Conservation (phyloP, 257 asterid genomes). For the Jacaranda copaia region DNA sequence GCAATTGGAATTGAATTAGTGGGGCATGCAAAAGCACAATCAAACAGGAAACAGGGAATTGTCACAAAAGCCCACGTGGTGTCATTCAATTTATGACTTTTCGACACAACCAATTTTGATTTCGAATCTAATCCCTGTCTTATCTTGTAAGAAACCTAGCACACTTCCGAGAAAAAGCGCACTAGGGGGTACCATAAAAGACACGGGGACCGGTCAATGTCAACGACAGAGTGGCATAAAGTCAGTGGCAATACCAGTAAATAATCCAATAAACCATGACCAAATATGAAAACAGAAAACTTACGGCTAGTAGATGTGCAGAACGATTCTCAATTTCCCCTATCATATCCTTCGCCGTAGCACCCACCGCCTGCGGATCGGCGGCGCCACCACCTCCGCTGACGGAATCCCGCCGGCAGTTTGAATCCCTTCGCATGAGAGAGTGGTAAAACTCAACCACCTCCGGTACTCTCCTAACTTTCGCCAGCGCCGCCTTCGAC, state of each 20-base stretch:
- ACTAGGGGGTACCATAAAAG: constrained; percentile 34
- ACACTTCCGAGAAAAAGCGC: constrained; percentile 46
- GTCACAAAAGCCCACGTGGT: constrained; percentile 46
- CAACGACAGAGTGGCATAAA: constrained; percentile 37
- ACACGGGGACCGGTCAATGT: constrained; percentile 44
- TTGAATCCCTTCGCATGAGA: constrained; percentile 75
- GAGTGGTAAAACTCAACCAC: constrained; percentile 89
- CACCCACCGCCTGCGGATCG: constrained; percentile 51
- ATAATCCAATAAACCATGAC: constrained; percentile 40
- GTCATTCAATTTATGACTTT: constrained; percentile 36
- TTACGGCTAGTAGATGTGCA: constrained; percentile 73
- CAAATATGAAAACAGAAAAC: constrained; percentile 31
- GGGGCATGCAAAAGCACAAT: constrained; percentile 20
- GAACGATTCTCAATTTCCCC: constrained; percentile 99
- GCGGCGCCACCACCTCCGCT: constrained; percentile 42
- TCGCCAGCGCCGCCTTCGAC: constrained; percentile 49
- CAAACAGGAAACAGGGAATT: constrained; percentile 18
- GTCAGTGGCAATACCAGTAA: constrained; percentile 51
- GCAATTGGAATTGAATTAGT: constrained; percentile 12
- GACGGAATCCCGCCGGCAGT: constrained; percentile 54
- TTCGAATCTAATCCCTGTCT: constrained; percentile 50
- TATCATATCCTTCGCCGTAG: constrained; percentile 75
- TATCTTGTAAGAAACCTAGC: constrained; percentile 42
- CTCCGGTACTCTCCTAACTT: constrained; percentile 80
- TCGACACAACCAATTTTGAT: constrained; percentile 42